Evolutionary conservation across 1,284 basidiomycete species (phyloP).

Genomic region (Apiotrichum sp.): DNA sequence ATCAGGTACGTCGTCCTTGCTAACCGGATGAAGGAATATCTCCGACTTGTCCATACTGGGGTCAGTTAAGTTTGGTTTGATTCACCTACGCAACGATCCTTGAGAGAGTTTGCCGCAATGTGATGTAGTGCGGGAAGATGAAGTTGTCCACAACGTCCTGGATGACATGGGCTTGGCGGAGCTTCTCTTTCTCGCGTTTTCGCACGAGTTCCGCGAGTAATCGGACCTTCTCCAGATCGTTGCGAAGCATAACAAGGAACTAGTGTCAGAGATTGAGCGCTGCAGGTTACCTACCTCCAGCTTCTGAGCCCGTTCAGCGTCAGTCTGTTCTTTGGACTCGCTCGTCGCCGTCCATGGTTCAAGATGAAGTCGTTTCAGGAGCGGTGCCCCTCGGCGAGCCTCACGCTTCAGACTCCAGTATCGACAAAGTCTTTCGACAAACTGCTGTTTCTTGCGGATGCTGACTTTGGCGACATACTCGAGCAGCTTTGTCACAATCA

Average conservation of each 20-base stretch:
- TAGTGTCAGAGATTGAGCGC: slow-evolving; percentile 35
- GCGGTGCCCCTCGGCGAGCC: slow-evolving; percentile 81
- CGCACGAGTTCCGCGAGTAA: slow-evolving; percentile 65
- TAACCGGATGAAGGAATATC: slow-evolving; percentile 77
- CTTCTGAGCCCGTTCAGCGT: slow-evolving; percentile 77
- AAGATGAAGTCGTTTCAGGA: slow-evolving; percentile 87
- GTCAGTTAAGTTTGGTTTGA: slow-evolving; percentile 10
- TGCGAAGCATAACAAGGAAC: slow-evolving; percentile 64
- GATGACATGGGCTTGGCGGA: slow-evolving; percentile 64
- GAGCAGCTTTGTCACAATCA: slow-evolving; percentile 61
- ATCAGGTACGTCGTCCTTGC: slow-evolving; percentile 72
- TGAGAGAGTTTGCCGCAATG: slow-evolving; percentile 62
- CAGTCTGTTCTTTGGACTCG: slow-evolving; percentile 60
- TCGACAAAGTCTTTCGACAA: slow-evolving; percentile 71
- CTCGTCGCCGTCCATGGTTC: slow-evolving; percentile 93
- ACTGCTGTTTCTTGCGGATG: slow-evolving; percentile 69
- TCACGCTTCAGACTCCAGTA: slow-evolving; percentile 98
- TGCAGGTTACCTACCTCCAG: slow-evolving; percentile 56
- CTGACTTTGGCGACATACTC: slow-evolving; percentile 69
- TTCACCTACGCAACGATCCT: slow-evolving; percentile 61
- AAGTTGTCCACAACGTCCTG: slow-evolving; percentile 60
- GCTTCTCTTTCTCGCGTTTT: slow-evolving; percentile 79
- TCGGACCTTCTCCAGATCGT: slow-evolving; percentile 70
- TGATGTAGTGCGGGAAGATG: slow-evolving; percentile 62
- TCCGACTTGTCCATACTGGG: slow-evolving; percentile 65